Evolutionary conservation across 176 grass and related monocot species (phyloP), one percentile per base, ranked within the genome.

Genomic region (Oryza meridionalis): DNA sequence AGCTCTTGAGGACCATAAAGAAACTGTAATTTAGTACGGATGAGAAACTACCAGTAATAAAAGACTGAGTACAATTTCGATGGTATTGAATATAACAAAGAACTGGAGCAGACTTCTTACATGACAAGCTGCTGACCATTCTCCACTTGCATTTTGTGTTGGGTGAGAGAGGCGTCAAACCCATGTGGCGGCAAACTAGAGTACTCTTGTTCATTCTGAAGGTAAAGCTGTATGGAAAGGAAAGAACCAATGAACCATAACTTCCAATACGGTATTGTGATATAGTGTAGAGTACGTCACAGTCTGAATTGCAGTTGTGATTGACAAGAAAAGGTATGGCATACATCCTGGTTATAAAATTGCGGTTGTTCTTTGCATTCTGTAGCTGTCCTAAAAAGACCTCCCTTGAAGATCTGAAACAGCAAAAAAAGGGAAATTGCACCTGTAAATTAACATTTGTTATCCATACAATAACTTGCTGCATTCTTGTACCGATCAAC

Each of bases 281-380:
- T 12, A 73, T 13, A 59, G 26, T 21, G 9, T 12, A 62, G n/a
- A 86, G 65, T 22, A 72, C 11, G 16, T 40, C 38, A 37, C 29
- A 61, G 21, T 61, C 55, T 61, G 55, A 61, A 61, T 22, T 61
- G 33, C 63, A 70, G 9, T 70, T 43, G 9, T 27, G 76, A 43
- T 42, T 13, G 58, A 64, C 13, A 24, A 43, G 13, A 16, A 64
- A 63, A 70, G 17, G 19, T 12, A 43, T 4, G 61, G 63, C 69
- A 13, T 65, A 94, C 92, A 83, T 86, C 88, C 72, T 80, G 82
- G 32, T 82, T 91, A 75, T 90, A 94, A 72, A 91, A 88, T 5
- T 70, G 82, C 42, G 79, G 86, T 81, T 91, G 88, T 81, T 91
- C 86, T 90, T 88, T 91, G 29, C 86, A 70, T 42, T 94, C 88